Conservation (phyloP, 768 basidiomycete species). For the Kwoniella bestiolae region DNA sequence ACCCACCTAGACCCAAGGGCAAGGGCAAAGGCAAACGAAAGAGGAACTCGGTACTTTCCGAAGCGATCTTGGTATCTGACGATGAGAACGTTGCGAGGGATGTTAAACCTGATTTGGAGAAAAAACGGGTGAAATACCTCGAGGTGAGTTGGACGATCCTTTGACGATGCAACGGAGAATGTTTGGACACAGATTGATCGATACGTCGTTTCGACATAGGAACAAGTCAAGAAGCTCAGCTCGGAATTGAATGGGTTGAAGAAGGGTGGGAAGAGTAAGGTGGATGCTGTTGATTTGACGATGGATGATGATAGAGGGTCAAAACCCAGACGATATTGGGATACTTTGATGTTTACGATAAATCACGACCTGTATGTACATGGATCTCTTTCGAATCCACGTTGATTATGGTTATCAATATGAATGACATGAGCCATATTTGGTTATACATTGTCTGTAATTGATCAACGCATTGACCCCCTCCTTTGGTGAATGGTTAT, state of each 20-base stretch:
- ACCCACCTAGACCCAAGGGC: neutral
- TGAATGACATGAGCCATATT: too few species aligned
- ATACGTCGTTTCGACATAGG: neutral
- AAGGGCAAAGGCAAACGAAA: neutral
- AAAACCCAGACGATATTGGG: too few species aligned
- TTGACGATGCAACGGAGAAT: neutral
- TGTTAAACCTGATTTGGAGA: neutral
- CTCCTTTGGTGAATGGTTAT: too few species aligned
- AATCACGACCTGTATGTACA: too few species aligned
- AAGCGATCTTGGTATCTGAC: neutral
- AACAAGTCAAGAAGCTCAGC: conserved; percentile 6
- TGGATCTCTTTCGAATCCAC: too few species aligned
- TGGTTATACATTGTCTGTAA: too few species aligned
- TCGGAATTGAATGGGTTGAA: neutral
- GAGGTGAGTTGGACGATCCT: neutral
- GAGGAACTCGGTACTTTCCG: neutral
- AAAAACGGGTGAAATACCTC: conserved; percentile 14
- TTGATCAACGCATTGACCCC: too few species aligned
- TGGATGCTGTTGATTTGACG: conserved; percentile 2
- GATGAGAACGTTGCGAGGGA: neutral
- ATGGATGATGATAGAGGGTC: conserved; percentile 1
- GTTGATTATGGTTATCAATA: too few species aligned
- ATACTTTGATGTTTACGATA: too few species aligned
- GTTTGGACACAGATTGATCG: neutral
- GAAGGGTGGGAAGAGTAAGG: neutral